These are phyloP conservation scores for Polymyxa betae DNA, from an alignment of 208 protist species.

Conservation along the genomic window DNA sequence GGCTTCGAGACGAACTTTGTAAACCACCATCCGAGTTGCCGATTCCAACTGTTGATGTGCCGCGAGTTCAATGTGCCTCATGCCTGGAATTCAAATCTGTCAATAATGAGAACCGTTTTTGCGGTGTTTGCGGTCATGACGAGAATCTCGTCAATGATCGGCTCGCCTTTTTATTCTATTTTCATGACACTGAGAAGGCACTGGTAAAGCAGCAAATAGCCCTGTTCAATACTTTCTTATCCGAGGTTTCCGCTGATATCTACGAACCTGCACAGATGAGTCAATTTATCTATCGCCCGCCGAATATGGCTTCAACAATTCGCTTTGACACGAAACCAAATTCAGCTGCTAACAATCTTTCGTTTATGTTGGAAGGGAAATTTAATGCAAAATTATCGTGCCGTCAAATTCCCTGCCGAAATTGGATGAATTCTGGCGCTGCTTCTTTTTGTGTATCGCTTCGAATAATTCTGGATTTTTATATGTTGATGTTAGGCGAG, in stretches of 20 bases:
- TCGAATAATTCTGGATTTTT: neutral
- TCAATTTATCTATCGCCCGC: neutral
- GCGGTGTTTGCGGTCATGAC: neutral
- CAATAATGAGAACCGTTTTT: neutral
- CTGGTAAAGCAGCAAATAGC: neutral
- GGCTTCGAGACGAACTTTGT: neutral
- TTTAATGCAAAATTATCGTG: neutral
- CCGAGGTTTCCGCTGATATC: neutral
- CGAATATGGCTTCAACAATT: neutral
- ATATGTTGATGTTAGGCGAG: neutral
- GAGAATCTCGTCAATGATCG: neutral
- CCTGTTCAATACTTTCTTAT: neutral
- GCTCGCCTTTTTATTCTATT: neutral
- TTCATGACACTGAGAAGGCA: neutral
- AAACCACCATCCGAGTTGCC: neutral
- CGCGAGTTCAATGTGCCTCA: neutral
- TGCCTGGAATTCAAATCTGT: neutral
- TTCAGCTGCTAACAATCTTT: neutral
- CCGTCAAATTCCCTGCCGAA: neutral
- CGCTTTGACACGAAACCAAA: neutral
- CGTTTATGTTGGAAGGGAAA: neutral
- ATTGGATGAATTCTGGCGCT: neutral
- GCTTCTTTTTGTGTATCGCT: neutral
- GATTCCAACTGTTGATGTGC: neutral
- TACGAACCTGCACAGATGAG: neutral